Percentiles rank a stretch among this genome's conserved stretches.
phyloP scores from a whole-genome alignment of 805 yeast genomes.

The Kluyveromyces nonfermentans region DNA sequence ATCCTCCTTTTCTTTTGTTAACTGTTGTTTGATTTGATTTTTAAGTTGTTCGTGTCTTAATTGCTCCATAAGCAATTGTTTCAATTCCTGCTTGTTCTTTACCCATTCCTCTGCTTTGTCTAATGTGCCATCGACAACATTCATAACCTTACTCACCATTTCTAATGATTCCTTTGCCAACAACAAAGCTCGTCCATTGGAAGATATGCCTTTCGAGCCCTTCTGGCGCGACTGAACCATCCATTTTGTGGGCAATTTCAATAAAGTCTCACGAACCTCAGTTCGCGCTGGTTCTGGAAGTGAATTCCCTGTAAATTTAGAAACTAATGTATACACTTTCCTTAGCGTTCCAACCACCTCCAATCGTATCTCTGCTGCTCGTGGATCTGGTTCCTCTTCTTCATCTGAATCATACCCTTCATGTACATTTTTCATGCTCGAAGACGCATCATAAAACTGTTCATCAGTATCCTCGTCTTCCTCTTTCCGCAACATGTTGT shows the following conservation, averaged over 20 bases:
- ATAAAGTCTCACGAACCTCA: slow-evolving; percentile 68
- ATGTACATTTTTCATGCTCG: slow-evolving; percentile 3
- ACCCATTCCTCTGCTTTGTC: slow-evolving; percentile 84
- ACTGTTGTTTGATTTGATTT: slow-evolving; percentile 16
- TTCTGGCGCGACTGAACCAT: slow-evolving; percentile 30
- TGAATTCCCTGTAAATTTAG: slow-evolving; percentile 72
- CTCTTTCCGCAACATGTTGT: slow-evolving; percentile 7
- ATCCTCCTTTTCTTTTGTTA: slow-evolving; percentile 19
- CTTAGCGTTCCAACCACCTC: slow-evolving; percentile 86
- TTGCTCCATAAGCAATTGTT: slow-evolving; percentile 22
- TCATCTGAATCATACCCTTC: slow-evolving; percentile 21
- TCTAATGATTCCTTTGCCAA: slow-evolving; percentile 85
- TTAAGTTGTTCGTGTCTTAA: slow-evolving; percentile 13
- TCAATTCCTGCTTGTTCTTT: slow-evolving; percentile 34
- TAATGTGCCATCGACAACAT: slow-evolving; percentile 76
- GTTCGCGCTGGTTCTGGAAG: slow-evolving; percentile 71
- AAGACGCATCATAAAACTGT: slow-evolving; percentile 2
- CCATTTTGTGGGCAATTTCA: slow-evolving; percentile 71
- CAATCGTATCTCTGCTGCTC: slow-evolving; percentile 44
- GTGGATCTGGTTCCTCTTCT: slow-evolving; percentile 22
- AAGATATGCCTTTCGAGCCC: slow-evolving; percentile 20
- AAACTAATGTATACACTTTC: slow-evolving; percentile 76
- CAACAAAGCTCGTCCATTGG: slow-evolving; percentile 65
- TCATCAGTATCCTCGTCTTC: slow-evolving; percentile 3
- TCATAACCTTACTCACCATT: slow-evolving; percentile 74